Evolutionary conservation across 1,284 basidiomycete genomes (phyloP).

Genomic region (Ceratobasidium theobromae): DNA sequence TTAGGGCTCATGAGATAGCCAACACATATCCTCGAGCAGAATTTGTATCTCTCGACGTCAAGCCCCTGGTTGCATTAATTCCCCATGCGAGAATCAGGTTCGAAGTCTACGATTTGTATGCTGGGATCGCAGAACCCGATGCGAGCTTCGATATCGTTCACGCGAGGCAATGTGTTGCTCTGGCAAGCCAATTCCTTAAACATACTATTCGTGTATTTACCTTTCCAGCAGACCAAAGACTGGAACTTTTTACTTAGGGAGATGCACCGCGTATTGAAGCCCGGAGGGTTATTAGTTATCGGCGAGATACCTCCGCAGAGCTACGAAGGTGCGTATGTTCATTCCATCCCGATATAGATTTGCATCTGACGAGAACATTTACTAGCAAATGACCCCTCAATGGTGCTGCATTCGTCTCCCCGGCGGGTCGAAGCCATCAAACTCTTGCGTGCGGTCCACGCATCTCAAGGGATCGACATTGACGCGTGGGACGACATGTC

Average conservation of each 20-base stretch:
- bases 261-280: slow-evolving; percentile 9
- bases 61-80: neutral
- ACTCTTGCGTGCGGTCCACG: neutral
- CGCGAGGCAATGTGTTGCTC: neutral
- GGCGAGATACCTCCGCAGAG: neutral
- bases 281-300: neutral
- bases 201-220: too few relatives aligned
- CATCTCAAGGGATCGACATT: neutral
- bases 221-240: neutral
- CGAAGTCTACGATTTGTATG: slow-evolving; percentile 15
- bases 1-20: slow-evolving; percentile 8
- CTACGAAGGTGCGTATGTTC: neutral
- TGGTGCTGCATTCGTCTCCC: neutral
- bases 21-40: neutral
- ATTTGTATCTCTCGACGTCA: slow-evolving; percentile 1
- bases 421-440: neutral
- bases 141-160: slow-evolving; percentile 9
- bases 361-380: neutral
- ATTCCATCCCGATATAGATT: neutral
- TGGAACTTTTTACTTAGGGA: neutral
- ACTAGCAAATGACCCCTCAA: neutral
- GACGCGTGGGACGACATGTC: neutral
- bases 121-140: neutral
- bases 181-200: neutral
- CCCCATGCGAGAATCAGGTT: slow-evolving; percentile 4